A percentile compares a stretch with the other conserved stretches of the same genome.
Conservation (phyloP, 2,329 filamentous ascomycete genomes). For the Raffaelea arxii region DNA sequence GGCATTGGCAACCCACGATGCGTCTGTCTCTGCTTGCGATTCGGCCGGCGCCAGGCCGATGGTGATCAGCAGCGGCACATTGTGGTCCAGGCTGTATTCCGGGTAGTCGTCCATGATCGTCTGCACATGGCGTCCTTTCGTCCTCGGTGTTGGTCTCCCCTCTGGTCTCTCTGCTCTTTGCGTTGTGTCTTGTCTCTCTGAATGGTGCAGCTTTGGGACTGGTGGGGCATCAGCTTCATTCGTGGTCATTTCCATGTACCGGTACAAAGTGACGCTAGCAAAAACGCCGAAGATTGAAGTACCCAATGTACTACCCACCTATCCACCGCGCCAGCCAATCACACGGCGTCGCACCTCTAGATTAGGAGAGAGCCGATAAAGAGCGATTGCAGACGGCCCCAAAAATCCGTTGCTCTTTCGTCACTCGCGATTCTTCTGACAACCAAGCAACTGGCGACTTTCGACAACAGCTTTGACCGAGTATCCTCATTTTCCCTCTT, state of each 20-base stretch:
- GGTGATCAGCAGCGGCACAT: conserved; percentile 73
- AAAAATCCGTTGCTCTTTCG: too few species aligned
- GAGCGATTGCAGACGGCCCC: neutral
- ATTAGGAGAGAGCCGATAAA: neutral
- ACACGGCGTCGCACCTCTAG: conserved; percentile 4
- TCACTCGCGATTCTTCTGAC: too few species aligned
- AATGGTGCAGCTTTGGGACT: neutral
- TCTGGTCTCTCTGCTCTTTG: neutral
- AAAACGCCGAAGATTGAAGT: too few species aligned
- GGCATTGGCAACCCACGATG: conserved; percentile 30
- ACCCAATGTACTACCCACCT: too few species aligned
- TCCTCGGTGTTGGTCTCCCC: neutral
- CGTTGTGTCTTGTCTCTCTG: too few species aligned
- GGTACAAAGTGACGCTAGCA: too few species aligned
- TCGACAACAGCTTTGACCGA: neutral
- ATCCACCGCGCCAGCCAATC: conserved; percentile 5
- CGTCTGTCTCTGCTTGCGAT: neutral
- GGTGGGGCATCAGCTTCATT: too few species aligned
- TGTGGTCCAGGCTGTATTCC: conserved; percentile 71
- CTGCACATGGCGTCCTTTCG: neutral
- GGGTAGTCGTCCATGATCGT: conserved; percentile 68
- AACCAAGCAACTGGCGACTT: neutral
- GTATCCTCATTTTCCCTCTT: neutral
- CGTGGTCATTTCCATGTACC: too few species aligned
- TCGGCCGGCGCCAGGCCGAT: conserved; percentile 56